Evolutionary conservation across 495 filamentous ascomycete genomes (phyloP), one percentile per base, ranked within the genome.

Genomic region (Penicillium angulare): DNA sequence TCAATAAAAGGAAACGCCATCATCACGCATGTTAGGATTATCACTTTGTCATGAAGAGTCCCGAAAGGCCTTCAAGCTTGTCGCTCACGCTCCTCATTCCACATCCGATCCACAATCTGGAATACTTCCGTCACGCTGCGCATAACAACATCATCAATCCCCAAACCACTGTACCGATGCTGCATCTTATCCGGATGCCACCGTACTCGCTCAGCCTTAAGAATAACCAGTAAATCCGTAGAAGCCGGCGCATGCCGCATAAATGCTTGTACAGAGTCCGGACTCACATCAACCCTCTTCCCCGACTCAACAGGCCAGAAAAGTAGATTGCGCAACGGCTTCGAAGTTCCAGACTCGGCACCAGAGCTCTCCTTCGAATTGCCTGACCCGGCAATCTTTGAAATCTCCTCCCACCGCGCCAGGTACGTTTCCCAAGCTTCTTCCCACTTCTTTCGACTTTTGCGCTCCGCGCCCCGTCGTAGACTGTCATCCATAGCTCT

Each of bases 101-200:
- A 96, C 67, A 98, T 65, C 32, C 72, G 67, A 77, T 97, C 93
- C 44, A 98, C 77, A 38, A 88, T 84, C 74, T 97, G 92, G 60
- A 98, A 98, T 8, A 96, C 86, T 5, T 87, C 86, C 10, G 92
- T 98, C 13, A 97, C 88, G 41, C 79, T 80, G 69, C 86, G 86
- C 66, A 95, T 79, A 1, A 84, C 82, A 2, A 75, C 68, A 15
- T 87, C 81, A 36, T 89, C 84, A 34, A 88, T 71, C 5, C 79
- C 76, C 49, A 78, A 67, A 0, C 78, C 82, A 2, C 90, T 88
- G 57, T 92, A 84, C 39, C 85, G 81, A 71, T 97, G 95, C 75
- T 95, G 90, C 26, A 97, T 87, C 77, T 97, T 99, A 69, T 99
- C 93, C 8, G 93, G 93, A 79, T 99, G 93, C 93, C 93, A 99